These are phyloP conservation scores for Clathrospora elynae DNA, from an alignment of 2,329 filamentous ascomycete genomes.

Conservation along the genomic window DNA sequence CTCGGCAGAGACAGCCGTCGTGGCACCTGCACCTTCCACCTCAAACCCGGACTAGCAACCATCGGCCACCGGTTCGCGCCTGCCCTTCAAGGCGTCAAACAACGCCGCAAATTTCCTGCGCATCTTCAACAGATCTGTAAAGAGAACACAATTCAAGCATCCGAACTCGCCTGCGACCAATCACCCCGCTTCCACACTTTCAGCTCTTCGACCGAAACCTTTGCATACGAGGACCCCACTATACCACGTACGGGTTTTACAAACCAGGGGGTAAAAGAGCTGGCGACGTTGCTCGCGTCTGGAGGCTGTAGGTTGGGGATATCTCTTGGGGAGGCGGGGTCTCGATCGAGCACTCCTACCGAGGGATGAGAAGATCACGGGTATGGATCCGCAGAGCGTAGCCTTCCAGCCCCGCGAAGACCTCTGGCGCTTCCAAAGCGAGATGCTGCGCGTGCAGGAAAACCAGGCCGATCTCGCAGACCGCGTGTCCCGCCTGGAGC, in stretches of 20 bases:
- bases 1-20: slow-evolving; percentile 4
- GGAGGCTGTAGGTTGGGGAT: slow-evolving; percentile 20
- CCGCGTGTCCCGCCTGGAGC: slow-evolving; percentile 64
- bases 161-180: neutral
- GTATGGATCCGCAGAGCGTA: slow-evolving; percentile 67
- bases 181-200: neutral
- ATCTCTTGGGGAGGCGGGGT: slow-evolving; percentile 22
- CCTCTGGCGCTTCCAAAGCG: slow-evolving; percentile 67
- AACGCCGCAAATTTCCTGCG: neutral
- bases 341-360: slow-evolving; percentile 26
- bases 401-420: slow-evolving; percentile 68
- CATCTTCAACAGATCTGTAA: neutral
- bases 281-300: no score
- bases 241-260: no score
- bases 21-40: slow-evolving; percentile 8
- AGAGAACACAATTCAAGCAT: neutral
- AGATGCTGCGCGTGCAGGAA: slow-evolving; percentile 65
- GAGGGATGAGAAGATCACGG: slow-evolving; percentile 42
- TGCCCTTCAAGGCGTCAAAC: neutral
- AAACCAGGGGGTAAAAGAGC: no score
- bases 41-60: slow-evolving; percentile 3
- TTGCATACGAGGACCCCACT: neutral
- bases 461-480: slow-evolving; percentile 66
- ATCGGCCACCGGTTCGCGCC: slow-evolving; percentile 1
- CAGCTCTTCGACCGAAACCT: slow-evolving; percentile 1